A percentile compares a stretch with the other conserved stretches of the same genome.
Conservation (phyloP, 768 basidiomycete genomes). For the Mycena pura region DNA sequence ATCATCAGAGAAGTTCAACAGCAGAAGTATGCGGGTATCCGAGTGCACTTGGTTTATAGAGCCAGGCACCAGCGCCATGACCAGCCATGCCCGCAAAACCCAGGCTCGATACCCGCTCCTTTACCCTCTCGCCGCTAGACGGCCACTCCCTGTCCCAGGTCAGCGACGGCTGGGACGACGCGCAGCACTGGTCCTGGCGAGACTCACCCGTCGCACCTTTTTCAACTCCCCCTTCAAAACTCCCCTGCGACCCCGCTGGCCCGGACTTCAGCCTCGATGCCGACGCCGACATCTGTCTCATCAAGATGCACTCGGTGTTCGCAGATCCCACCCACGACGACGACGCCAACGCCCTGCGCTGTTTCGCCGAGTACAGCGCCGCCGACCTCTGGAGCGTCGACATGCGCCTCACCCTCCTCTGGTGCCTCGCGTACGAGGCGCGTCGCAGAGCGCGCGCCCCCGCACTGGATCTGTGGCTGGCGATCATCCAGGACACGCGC, state of each 20-base stretch:
- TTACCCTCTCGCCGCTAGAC: no score
- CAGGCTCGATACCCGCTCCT: no score
- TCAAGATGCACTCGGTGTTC: not conserved
- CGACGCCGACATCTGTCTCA: not conserved
- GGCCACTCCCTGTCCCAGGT: no score
- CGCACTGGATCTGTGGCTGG: slow-evolving; percentile 20
- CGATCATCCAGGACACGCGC: slow-evolving; percentile 11
- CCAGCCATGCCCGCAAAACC: no score
- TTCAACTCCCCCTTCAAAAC: no score
- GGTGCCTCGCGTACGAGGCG: slow-evolving; percentile 24
- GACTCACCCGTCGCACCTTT: no score
- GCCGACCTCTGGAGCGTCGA: slow-evolving; percentile 17
- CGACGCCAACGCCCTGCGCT: slow-evolving; percentile 8
- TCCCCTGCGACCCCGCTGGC: not conserved
- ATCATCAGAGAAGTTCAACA: no score
- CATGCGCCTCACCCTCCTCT: slow-evolving; percentile 22
- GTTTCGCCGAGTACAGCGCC: slow-evolving; percentile 1
- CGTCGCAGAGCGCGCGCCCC: slow-evolving; percentile 4
- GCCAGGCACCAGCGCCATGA: no score
- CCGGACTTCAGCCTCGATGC: not conserved
- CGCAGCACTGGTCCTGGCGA: no score
- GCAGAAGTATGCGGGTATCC: no score
- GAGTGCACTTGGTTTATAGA: no score
- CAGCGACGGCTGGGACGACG: no score
- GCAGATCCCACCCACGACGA: not conserved